phyloP scores from a whole-genome alignment of 2,329 filamentous ascomycete genomes.

The Didymella segeticola region DNA sequence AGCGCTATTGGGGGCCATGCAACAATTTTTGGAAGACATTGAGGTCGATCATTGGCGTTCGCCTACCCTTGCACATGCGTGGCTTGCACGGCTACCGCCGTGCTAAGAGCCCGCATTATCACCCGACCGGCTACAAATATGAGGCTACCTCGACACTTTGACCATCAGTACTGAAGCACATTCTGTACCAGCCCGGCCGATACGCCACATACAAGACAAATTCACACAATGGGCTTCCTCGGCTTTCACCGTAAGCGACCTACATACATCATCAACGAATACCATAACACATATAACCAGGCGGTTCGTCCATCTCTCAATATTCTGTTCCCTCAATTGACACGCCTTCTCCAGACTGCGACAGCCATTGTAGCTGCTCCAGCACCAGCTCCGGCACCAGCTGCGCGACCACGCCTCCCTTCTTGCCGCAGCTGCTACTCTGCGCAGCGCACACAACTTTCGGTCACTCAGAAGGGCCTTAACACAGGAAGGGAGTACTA shows the following conservation, averaged over 20 bases:
- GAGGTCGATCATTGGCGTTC: constrained; percentile 8
- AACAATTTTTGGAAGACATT: neutral
- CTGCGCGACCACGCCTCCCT: neutral
- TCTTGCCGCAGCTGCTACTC: constrained; percentile 11
- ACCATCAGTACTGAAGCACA: too few species aligned
- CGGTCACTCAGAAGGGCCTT: neutral
- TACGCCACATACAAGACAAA: too few species aligned
- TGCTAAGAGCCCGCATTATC: neutral
- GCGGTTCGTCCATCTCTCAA: neutral
- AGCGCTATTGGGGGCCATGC: neutral
- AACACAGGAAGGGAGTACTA: constrained; percentile 7
- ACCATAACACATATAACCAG: constrained; percentile 8
- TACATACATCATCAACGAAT: constrained; percentile 2
- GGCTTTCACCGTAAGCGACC: constrained; percentile 1
- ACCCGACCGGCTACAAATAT: neutral
- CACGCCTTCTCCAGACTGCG: neutral
- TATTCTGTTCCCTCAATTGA: neutral
- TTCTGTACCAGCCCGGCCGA: too few species aligned
- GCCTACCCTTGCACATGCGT: constrained; percentile 4
- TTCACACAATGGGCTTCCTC: neutral
- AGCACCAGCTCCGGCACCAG: too few species aligned
- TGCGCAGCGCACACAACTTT: constrained; percentile 3
- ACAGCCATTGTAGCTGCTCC: neutral
- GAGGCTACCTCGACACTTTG: too few species aligned
- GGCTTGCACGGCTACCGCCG: constrained; percentile 7